Evolutionary conservation across 208 protist species (phyloP).

Genomic region (Acanthamoeba sp.): DNA sequence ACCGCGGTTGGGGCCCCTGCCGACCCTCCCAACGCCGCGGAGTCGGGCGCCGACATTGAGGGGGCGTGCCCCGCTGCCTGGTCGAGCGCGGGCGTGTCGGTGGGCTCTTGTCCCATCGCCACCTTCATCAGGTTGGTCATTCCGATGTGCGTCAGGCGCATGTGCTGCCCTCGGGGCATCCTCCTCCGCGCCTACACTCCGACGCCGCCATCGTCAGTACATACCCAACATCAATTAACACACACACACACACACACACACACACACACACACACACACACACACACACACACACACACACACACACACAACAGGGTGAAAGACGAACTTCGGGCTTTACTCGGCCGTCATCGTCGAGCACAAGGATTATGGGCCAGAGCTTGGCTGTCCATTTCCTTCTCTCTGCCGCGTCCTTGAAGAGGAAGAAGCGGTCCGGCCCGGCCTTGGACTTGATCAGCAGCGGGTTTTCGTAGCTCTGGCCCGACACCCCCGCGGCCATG

Average conservation of each 20-base stretch:
- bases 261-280: no score
- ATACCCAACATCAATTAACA: no score
- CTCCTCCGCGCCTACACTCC: not conserved
- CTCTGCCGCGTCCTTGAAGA: not conserved
- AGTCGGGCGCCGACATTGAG: no score
- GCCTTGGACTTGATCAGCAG: constrained; percentile 9
- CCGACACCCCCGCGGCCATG: not conserved
- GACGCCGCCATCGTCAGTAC: no score
- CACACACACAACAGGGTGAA: no score
- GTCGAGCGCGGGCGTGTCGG: not conserved
- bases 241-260: no score
- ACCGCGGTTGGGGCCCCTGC: no score
- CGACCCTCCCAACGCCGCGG: no score
- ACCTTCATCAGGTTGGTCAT: constrained; percentile 38
- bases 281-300: no score
- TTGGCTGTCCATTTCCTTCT: constrained; percentile 1
- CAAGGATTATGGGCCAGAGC: constrained; percentile 33
- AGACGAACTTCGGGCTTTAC: not conserved
- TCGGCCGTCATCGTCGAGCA: not conserved
- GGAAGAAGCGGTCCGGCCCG: not conserved
- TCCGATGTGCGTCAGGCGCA: constrained; percentile 21
- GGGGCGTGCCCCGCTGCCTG: no score
- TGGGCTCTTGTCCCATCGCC: not conserved
- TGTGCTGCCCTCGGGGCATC: not conserved
- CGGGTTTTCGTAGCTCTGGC: not conserved